phyloP scores from a whole-genome alignment of 495 filamentous ascomycete species.

The Glutinoglossum americanum region DNA sequence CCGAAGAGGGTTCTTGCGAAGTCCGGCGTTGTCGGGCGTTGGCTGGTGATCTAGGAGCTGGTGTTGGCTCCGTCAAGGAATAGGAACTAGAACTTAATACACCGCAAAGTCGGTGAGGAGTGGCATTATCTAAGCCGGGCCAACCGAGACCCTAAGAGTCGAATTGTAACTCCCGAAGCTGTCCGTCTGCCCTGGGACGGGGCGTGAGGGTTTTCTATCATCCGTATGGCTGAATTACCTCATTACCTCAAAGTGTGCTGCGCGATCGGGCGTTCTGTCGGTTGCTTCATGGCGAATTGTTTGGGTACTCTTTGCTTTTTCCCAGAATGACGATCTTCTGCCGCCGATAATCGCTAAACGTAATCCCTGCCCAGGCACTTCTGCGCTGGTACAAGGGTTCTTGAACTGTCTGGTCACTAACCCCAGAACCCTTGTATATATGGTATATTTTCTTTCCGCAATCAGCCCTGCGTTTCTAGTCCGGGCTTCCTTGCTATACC shows the following conservation, averaged over 20 bases:
- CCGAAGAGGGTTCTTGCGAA: neutral
- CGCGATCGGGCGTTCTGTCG: neutral
- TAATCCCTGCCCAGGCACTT: neutral
- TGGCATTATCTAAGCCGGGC: neutral
- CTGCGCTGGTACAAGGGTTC: neutral
- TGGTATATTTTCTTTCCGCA: no score
- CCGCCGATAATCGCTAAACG: neutral
- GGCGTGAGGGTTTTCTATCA: neutral
- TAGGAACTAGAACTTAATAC: neutral
- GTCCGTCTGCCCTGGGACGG: no score
- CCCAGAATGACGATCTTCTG: neutral
- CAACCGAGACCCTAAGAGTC: neutral
- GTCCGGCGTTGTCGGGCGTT: neutral
- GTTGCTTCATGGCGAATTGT: neutral
- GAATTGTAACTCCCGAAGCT: neutral
- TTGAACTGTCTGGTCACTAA: no score
- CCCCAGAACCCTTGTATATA: no score
- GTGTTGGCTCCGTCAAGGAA: neutral
- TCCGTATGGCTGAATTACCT: neutral
- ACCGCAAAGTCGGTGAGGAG: neutral
- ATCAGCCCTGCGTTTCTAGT: no score
- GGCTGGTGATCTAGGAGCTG: neutral
- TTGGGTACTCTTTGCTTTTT: neutral
- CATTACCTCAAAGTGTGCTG: neutral
- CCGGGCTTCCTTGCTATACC: no score